Evolutionary conservation across 495 filamentous ascomycete genomes (phyloP).

Genomic region (Alectoria sarmentosa): DNA sequence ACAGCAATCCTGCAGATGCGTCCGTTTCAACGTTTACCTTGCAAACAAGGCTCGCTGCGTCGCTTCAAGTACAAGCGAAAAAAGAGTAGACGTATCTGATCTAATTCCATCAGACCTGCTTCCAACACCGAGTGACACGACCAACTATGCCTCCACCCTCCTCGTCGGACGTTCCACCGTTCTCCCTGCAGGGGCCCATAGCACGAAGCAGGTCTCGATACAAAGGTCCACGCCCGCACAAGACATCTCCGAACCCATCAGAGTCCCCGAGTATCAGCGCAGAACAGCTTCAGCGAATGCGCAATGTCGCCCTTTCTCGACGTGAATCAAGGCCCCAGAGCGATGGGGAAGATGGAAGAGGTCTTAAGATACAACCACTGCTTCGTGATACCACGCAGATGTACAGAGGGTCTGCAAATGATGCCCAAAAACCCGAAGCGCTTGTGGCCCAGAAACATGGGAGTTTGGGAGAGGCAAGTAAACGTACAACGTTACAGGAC

Average conservation of each 20-base stretch:
- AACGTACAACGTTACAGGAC: not conserved
- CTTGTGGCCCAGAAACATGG: not conserved
- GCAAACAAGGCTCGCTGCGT: not conserved
- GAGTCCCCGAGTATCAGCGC: slow-evolving; percentile 2
- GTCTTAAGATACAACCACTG: not conserved
- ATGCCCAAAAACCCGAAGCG: not conserved
- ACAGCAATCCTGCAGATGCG: slow-evolving; percentile 2
- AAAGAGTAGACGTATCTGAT: not conserved
- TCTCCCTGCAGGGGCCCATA: not conserved
- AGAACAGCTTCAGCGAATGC: slow-evolving; percentile 7
- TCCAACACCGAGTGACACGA: not conserved
- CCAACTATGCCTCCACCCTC: not conserved
- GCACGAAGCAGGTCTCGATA: slow-evolving; percentile 26
- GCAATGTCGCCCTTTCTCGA: not conserved
- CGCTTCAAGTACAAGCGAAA: slow-evolving; percentile 1
- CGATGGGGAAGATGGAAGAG: not conserved
- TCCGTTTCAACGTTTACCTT: not conserved
- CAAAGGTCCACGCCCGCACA: slow-evolving; percentile 19
- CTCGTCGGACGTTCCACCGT: not conserved
- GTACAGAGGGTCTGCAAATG: not conserved
- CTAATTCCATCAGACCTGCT: not conserved
- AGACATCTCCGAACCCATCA: not conserved
- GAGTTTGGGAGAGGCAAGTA: not conserved
- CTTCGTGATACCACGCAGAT: not conserved
- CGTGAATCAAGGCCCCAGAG: not conserved